Conservation (phyloP, 164 flowering plant genomes). For the Dillenia suffruticosa region DNA sequence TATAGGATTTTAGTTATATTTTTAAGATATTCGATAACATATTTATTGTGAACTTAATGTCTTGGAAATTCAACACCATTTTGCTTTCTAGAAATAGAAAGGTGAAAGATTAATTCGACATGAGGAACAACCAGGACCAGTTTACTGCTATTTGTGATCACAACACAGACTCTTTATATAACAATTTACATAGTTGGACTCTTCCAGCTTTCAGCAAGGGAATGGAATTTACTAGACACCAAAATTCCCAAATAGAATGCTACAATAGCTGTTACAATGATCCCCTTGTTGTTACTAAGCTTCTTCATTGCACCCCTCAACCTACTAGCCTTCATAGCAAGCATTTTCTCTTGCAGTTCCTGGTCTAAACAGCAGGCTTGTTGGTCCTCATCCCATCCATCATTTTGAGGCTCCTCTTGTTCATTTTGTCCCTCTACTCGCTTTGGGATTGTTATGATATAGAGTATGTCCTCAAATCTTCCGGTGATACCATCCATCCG, state of each 20-base stretch:
- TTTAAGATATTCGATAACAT: no score
- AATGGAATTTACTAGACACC: slow-evolving; percentile 23
- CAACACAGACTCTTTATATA: no score
- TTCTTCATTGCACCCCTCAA: slow-evolving; percentile 14
- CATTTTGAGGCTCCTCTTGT: slow-evolving; percentile 3
- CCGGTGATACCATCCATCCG: slow-evolving; percentile 27
- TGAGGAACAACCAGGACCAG: no score
- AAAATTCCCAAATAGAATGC: slow-evolving; percentile 46
- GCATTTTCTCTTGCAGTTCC: neutral
- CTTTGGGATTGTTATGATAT: slow-evolving; percentile 42
- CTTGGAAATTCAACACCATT: no score
- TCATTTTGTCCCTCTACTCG: slow-evolving; percentile 10
- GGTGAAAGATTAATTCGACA: no score
- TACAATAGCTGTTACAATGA: slow-evolving; percentile 31
- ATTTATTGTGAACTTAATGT: no score
- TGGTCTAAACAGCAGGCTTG: neutral
- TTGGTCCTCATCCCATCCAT: neutral
- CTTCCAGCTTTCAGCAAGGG: neutral
- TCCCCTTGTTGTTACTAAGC: slow-evolving; percentile 26
- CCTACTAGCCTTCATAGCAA: slow-evolving; percentile 1
- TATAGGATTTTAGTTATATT: no score
- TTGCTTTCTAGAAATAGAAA: no score
- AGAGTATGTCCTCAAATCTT: slow-evolving; percentile 39
- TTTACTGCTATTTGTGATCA: no score
- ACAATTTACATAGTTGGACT: neutral